These are phyloP conservation scores for Pestalotiopsis sp. DNA, from an alignment of 2,329 filamentous ascomycete genomes.

Conservation along the genomic window DNA sequence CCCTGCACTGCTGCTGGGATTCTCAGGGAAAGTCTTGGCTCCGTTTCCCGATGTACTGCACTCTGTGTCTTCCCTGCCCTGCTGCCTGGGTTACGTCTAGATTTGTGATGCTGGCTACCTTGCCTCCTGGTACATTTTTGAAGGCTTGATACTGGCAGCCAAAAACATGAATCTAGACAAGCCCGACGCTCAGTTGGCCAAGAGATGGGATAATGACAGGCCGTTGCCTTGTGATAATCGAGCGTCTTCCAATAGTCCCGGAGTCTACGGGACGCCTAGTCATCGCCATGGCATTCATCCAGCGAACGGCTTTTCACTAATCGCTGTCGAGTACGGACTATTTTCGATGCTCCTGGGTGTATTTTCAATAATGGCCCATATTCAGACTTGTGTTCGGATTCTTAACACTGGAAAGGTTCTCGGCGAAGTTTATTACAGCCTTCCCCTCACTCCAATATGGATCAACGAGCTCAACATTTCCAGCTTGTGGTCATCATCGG, in stretches of 20 bases:
- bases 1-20: too few species aligned
- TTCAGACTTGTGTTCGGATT: not conserved
- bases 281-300: not conserved
- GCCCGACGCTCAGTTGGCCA: not conserved
- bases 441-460: not conserved
- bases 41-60: too few species aligned
- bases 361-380: not conserved
- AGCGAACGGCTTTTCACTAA: not conserved
- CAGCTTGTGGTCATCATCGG: not conserved
- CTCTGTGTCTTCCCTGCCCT: too few species aligned
- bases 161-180: not conserved
- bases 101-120: not conserved
- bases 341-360: not conserved
- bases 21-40: too few species aligned
- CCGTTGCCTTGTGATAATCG: not conserved
- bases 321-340: not conserved
- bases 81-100: not conserved
- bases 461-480: not conserved
- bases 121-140: not conserved
- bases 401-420: not conserved
- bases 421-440: not conserved
- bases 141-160: not conserved
- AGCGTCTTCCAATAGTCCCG: not conserved
- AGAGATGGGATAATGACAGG: not conserved
- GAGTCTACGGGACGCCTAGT: not conserved